Evolutionary conservation across 139 green algal species (phyloP), one percentile per base, ranked within the genome.

Genomic region (Pleodorina starrii): DNA sequence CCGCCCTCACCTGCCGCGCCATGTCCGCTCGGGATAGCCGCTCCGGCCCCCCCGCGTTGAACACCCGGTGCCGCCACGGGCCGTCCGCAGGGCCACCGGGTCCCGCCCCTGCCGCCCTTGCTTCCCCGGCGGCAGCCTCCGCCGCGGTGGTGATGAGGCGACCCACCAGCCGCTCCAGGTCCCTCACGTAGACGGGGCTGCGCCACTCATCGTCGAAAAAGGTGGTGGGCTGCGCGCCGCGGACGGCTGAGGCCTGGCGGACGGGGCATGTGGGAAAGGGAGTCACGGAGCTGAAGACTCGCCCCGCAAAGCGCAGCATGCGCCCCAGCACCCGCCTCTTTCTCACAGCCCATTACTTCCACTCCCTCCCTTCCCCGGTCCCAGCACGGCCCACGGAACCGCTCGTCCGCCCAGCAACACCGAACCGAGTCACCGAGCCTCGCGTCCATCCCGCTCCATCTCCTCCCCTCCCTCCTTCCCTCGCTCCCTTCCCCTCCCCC

Each of bases 21-120:
- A 97, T 97, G 78, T 96, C 95, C 10, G 93, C 74, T 2, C 95
- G 92, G 60, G 90, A 95, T n/a, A 98, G 87, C 0, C 95, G 89
- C 69, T 96, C 89, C 3, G 96, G 95, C 0, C 96, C 94, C 0
- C 95, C 96, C 43, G 96, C 83, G 87, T 98, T 98, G 91, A 92
- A 94, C n/a, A 91, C 44, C 16, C 60, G 54, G 29, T 82, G 90
- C 27, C 40, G 76, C 46, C 71, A 63, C 46, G 57, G 23, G 35
- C 36, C 76, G 35, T 7, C 76, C 7, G 54, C 3, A 27, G 9
- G 7, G 54, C 54, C 25, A 7, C 54, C 54, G 3, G 54, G 6
- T 12, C 3, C 54, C 25, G 21, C 54, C 25, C 29, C 54, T 66
- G 54, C 7, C 54, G 9, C 21, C 54, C 3, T 25, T 66, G 54